phyloP scores from a whole-genome alignment of 2,329 filamentous ascomycete genomes.

The Sporothrix phasma region DNA sequence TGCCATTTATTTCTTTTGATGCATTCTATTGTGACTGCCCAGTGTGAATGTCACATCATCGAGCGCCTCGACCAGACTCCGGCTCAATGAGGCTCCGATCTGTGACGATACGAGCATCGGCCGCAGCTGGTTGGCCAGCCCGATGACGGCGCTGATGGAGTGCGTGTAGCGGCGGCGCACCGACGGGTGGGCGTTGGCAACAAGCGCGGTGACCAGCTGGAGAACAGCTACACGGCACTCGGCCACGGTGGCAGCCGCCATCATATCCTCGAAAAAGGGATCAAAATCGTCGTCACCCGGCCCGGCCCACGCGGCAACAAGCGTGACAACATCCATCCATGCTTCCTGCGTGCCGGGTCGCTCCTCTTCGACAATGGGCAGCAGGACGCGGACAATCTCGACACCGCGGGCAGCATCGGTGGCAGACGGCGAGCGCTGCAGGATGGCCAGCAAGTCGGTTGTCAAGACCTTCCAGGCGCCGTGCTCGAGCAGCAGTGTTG shows the following conservation, averaged over 20 bases:
- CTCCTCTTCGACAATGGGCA: conserved; percentile 41
- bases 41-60: conserved; percentile 33
- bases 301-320: conserved; percentile 39
- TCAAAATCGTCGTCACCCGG: conserved; percentile 37
- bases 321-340: conserved; percentile 48
- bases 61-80: conserved; percentile 31
- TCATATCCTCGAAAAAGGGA: conserved; percentile 7
- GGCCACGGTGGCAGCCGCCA: conserved; percentile 22
- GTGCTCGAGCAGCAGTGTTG: conserved; percentile 37
- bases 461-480: conserved; percentile 45
- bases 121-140: conserved; percentile 36
- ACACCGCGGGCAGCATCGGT: conserved; percentile 27
- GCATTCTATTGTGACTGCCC: background rate
- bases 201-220: conserved; percentile 45
- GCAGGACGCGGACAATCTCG: conserved; percentile 46
- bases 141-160: conserved; percentile 40
- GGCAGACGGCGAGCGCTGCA: conserved; percentile 22
- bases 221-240: conserved; percentile 46
- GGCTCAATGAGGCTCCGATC: conserved; percentile 14
- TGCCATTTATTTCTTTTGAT: background rate
- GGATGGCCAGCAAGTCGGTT: conserved; percentile 38
- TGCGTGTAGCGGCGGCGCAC: conserved; percentile 41
- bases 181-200: conserved; percentile 36
- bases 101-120: conserved; percentile 21
- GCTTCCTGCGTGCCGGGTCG: conserved; percentile 34